Conservation (phyloP, 2,329 filamentous ascomycete species). For the Capronia epimyces region DNA sequence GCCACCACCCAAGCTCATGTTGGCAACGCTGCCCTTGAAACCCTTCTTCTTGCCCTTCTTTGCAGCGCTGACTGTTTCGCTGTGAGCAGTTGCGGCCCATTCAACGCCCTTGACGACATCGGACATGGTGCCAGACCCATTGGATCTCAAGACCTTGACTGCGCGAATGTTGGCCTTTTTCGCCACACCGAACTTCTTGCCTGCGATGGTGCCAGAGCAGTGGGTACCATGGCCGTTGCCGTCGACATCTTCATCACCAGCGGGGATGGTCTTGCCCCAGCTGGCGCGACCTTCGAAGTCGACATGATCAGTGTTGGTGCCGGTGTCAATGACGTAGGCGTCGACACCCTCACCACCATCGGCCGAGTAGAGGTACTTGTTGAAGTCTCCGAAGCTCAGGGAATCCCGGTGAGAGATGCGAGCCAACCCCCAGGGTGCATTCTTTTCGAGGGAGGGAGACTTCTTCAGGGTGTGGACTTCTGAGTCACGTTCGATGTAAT, state of each 20-base stretch:
- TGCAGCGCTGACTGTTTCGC: constrained; percentile 66
- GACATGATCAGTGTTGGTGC: constrained; percentile 87
- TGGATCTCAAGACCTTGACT: constrained; percentile 96
- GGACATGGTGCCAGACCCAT: constrained; percentile 96
- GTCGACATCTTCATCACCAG: constrained; percentile 73
- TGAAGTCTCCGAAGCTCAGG: constrained; percentile 79
- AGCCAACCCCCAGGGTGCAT: constrained; percentile 96
- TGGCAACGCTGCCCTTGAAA: constrained; percentile 98
- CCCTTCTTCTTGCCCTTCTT: constrained; percentile 87
- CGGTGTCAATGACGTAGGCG: constrained; percentile 97
- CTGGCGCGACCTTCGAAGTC: constrained; percentile 94
- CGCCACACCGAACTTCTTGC: constrained; percentile 98
- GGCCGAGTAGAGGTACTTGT: constrained; percentile 91
- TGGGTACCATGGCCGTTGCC: constrained; percentile 98
- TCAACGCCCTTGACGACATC: constrained; percentile 98
- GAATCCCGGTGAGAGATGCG: constrained; percentile 91
- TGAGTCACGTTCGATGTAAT: constrained; percentile 92
- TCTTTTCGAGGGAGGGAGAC: constrained; percentile 65
- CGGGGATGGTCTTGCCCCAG: constrained; percentile 96
- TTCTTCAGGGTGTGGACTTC: constrained; percentile 73
- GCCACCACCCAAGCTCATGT: constrained; percentile 98
- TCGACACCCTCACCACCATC: constrained; percentile 96
- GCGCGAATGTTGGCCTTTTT: constrained; percentile 97
- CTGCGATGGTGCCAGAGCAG: constrained; percentile 95
- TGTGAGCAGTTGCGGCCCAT: constrained; percentile 77